Conservation (phyloP, 352 stramenopile genomes). For the Phytophthora litchii region DNA sequence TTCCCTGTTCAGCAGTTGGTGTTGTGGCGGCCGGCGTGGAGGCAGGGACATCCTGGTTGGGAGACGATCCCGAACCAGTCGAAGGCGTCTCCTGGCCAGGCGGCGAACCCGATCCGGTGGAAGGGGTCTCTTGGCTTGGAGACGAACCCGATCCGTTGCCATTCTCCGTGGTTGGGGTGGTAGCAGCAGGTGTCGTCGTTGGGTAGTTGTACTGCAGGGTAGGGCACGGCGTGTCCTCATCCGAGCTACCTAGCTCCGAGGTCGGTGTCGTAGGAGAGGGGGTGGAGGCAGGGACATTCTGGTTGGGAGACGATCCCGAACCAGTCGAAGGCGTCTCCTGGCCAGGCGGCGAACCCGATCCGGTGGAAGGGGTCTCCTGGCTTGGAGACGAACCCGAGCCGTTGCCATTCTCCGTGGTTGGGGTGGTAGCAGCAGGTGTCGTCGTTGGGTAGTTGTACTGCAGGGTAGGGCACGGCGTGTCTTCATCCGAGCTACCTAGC, state of each 20-base stretch:
- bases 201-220: neutral
- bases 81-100: constrained; percentile 1
- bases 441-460: neutral
- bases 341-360: constrained; percentile 10
- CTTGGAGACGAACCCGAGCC: too few species aligned
- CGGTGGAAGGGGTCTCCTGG: too few species aligned
- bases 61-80: constrained; percentile 5
- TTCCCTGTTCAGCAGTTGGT: neutral
- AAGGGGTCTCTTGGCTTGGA: too few species aligned
- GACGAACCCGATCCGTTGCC: too few species aligned
- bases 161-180: too few species aligned
- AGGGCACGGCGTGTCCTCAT: too few species aligned
- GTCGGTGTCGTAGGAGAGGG: constrained; percentile 4
- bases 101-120: constrained; percentile 17
- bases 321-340: constrained; percentile 1
- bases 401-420: too few species aligned
- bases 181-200: too few species aligned
- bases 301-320: constrained; percentile 5
- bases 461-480: too few species aligned
- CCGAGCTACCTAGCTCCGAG: neutral
- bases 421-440: too few species aligned
- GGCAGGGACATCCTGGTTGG: neutral
- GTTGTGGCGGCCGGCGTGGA: constrained; percentile 7
- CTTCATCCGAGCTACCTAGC: too few species aligned
- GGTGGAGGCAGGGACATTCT: neutral